Conservation (phyloP, 78 protist genomes). For the Creolimax fragrantissima region DNA sequence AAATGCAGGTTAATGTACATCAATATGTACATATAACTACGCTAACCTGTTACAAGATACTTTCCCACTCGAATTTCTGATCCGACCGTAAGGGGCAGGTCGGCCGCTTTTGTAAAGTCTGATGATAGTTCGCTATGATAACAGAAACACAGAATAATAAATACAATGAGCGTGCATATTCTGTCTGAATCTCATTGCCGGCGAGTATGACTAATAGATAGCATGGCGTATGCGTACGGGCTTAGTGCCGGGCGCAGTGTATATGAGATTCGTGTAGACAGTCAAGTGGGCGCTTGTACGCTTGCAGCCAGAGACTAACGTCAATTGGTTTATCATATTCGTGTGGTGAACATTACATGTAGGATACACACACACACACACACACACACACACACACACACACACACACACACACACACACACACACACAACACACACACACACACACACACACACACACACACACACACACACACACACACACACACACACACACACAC, state of each 20-base stretch:
- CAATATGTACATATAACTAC: not conserved
- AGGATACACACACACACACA: not conserved
- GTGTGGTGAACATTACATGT: not conserved
- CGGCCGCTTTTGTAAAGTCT: not conserved
- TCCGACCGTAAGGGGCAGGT: not conserved
- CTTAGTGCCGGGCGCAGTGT: not conserved
- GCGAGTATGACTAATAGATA: not conserved
- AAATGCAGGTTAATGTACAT: not conserved
- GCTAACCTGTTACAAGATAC: not conserved
- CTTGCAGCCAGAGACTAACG: not conserved
- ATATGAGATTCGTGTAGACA: not conserved
- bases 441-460: not conserved
- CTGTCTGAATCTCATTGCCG: not conserved
- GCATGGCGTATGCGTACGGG: not conserved
- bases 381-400: slow-evolving; percentile 5
- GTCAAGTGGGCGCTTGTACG: not conserved
- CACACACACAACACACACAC: not conserved
- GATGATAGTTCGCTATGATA: not conserved
- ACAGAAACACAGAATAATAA: not conserved
- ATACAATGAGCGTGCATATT: not conserved
- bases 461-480: not conserved
- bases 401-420: not conserved
- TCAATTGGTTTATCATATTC: not conserved
- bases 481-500: not conserved
- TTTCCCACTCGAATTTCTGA: not conserved